Evolutionary conservation across 345 rosid species (phyloP), one percentile per base, ranked within the genome.

Genomic region (Rhodamnia rubescens): DNA sequence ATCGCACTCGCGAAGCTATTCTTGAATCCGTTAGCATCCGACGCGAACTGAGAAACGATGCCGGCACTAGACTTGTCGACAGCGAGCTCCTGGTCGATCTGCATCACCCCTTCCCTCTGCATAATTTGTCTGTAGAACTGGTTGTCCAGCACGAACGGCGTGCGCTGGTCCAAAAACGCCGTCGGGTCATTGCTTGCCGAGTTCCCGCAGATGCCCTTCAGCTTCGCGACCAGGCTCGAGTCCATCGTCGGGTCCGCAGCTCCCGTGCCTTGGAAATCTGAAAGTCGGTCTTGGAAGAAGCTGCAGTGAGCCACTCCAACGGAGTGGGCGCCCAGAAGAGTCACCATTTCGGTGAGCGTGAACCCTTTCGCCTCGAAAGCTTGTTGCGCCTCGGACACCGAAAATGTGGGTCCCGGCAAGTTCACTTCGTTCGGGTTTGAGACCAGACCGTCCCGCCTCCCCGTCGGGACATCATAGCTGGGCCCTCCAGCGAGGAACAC

Each of bases 281-380:
- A 74, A n/a, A 93, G 88, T 36, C 99, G 88, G 83, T 92, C 95
- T 2, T 51, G 52, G 83, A 96, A 91, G 87, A 93, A 91, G 83
- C 90, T 88, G 69, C 98, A 96, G 51, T 93, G 97, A 1, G 90
- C 90, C 57, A 90, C 87, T n/a, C 96, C 98, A n/a, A 95, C 94
- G 0, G 97, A 90, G 85, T 96, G 98, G 13, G 91, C 97, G 55
- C 98, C 98, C 58, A 95, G 85, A 24, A 94, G 98, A 74, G 93
- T 90, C n/a, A 90, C 94, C 97, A 95, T 95, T 1, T 95, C 96
- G 29, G 86, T 80, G 26, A 90, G 51, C 8, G 83, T 89, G 82
- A 95, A 87, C 2, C 93, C 94, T 87, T 89, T 93, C 7, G 89
- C 83, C 8, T 58, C 86, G 90, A 96, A 95, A 50, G 53, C 0